phyloP scores from a whole-genome alignment of 2,329 filamentous ascomycete species.

The Fusarium chaquense region DNA sequence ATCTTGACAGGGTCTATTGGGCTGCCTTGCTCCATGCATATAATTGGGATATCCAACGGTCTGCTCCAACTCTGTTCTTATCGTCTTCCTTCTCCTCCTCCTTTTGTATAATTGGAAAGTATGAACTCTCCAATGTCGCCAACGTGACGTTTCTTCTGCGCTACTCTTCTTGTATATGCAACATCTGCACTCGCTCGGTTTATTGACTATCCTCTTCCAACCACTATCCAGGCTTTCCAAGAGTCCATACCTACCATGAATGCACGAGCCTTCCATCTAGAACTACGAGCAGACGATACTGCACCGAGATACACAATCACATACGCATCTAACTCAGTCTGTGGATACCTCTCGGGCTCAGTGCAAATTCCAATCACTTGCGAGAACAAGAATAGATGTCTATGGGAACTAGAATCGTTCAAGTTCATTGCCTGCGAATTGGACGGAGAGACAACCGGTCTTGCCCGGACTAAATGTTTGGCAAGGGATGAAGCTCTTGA shows the following conservation, averaged over 20 bases:
- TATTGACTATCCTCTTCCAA: neutral
- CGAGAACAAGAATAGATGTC: neutral
- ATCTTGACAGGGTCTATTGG: neutral
- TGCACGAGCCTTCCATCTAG: neutral
- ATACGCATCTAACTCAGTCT: neutral
- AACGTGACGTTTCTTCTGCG: too few species aligned
- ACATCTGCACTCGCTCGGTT: neutral
- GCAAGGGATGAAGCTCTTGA: neutral
- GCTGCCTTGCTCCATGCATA: neutral
- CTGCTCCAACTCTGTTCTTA: accelerated
- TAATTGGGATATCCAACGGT: neutral
- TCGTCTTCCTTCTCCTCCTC: too few species aligned
- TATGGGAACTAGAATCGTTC: neutral
- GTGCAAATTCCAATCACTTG: neutral
- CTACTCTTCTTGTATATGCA: too few species aligned
- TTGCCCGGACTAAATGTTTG: neutral
- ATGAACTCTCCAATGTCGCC: neutral
- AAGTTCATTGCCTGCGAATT: constrained; percentile 1
- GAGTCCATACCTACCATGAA: accelerated
- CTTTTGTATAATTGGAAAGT: neutral
- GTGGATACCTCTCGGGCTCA: neutral
- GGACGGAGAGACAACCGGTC: neutral
- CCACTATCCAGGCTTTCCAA: neutral
- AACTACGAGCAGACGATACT: neutral
- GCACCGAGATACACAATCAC: neutral